Evolutionary conservation across 108 stramenopile species (phyloP).

Genomic region (Bacterosira constricta): DNA sequence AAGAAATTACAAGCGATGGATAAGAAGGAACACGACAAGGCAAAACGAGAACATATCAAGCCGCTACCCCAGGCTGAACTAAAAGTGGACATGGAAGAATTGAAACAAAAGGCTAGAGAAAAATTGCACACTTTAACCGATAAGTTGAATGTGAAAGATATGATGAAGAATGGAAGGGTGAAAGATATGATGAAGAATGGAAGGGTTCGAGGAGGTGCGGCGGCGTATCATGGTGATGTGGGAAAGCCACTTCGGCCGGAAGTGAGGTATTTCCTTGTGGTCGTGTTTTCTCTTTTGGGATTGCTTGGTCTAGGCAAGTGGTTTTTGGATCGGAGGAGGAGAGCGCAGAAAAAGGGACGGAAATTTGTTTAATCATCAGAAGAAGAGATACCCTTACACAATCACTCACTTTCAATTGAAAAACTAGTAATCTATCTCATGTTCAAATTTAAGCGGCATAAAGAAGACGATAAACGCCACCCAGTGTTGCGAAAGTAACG

Average conservation of each 20-base stretch:
- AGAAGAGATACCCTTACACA: no score
- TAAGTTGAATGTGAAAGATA: neutral
- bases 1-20: neutral
- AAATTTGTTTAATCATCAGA: no score
- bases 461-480: no score
- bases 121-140: neutral
- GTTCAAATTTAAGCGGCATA: no score
- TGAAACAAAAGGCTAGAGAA: constrained; percentile 26
- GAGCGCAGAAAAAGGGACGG: constrained; percentile 9
- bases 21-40: constrained; percentile 7
- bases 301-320: constrained; percentile 21
- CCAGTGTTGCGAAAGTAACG: no score
- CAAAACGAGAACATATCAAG: neutral
- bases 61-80: constrained; percentile 6
- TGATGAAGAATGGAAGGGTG: neutral
- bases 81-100: constrained; percentile 14
- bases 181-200: neutral
- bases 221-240: constrained; percentile 16
- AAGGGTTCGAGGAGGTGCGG: constrained; percentile 2
- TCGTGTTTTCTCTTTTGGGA: constrained; percentile 11
- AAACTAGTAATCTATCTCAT: no score
- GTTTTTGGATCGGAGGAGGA: constrained; percentile 27
- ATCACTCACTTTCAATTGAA: no score
- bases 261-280: constrained; percentile 6
- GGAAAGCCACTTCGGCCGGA: constrained; percentile 19